Conservation (phyloP, 768 basidiomycete species). For the Tylopilus rubrobrunneus region DNA sequence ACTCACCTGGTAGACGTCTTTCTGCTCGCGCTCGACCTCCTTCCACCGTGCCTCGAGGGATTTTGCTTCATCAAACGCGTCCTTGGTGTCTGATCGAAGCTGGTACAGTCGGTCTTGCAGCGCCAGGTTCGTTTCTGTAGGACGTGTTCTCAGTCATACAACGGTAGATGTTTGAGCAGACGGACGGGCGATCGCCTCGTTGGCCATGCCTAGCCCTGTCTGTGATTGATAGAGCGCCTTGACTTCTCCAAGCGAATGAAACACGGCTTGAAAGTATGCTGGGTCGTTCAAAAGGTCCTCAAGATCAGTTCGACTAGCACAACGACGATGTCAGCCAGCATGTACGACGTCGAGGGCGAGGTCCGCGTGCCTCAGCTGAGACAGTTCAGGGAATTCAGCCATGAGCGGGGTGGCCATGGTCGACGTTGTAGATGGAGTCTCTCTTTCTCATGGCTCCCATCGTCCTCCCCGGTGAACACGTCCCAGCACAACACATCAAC, state of each 20-base stretch:
- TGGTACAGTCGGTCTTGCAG: conserved; percentile 73
- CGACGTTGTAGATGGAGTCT: conserved; percentile 1
- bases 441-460: conserved; percentile 41
- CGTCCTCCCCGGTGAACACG: conserved; percentile 78
- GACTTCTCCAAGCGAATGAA: conserved; percentile 75
- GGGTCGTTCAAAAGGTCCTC: conserved; percentile 84
- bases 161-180: conserved; percentile 9
- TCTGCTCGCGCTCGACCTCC: conserved; percentile 85
- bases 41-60: conserved; percentile 78
- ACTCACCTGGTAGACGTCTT: conserved; percentile 79
- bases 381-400: conserved; percentile 69
- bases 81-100: conserved; percentile 78
- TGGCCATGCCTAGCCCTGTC: conserved; percentile 75
- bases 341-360: neutral
- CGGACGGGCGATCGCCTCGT: conserved; percentile 84
- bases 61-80: conserved; percentile 85
- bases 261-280: conserved; percentile 80
- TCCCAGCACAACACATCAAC: conserved; percentile 72
- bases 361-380: conserved; percentile 60
- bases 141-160: conserved; percentile 8
- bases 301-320: conserved; percentile 77
- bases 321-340: conserved; percentile 9
- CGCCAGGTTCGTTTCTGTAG: conserved; percentile 67
- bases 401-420: conserved; percentile 40
- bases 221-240: conserved; percentile 73